A percentile compares a stretch with the other conserved stretches of the same genome.
Conservation (phyloP, 306 rosid genomes). For the Crotalaria pallida region DNA sequence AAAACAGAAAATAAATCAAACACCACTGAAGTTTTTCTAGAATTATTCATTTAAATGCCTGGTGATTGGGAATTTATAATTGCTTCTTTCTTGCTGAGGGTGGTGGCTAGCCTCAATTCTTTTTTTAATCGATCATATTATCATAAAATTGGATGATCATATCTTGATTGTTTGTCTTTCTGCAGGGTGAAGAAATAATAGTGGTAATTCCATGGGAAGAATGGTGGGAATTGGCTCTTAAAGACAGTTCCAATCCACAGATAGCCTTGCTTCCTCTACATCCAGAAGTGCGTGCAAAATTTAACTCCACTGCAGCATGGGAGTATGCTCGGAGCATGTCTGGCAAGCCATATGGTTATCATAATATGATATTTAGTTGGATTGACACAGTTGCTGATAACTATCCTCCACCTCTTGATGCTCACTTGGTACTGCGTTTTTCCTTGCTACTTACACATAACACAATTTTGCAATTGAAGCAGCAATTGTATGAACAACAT, state of each 20-base stretch:
- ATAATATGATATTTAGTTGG: conserved; percentile 95
- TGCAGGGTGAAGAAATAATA: conserved; percentile 84
- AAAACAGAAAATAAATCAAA: neutral
- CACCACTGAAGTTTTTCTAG: neutral
- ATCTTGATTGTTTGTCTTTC: neutral
- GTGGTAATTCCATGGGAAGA: conserved; percentile 85
- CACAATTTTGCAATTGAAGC: conserved; percentile 4
- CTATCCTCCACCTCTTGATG: conserved; percentile 98
- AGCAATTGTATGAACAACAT: neutral
- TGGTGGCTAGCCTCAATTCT: neutral
- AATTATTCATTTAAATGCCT: neutral
- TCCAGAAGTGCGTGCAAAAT: conserved; percentile 60
- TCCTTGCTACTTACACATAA: neutral
- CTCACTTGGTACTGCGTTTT: conserved; percentile 66
- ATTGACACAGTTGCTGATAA: conserved; percentile 84
- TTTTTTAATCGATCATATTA: neutral
- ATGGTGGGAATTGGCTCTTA: conserved; percentile 84
- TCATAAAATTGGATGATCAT: neutral
- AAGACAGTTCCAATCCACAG: conserved; percentile 80
- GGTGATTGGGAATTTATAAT: neutral
- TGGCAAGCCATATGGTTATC: conserved; percentile 93
- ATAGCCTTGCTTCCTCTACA: conserved; percentile 83
- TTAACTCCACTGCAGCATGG: conserved; percentile 85
- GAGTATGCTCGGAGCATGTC: conserved; percentile 82
- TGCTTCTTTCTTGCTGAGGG: neutral